Conservation (phyloP, 495 filamentous ascomycete genomes). For the Penicillium tannophilum region DNA sequence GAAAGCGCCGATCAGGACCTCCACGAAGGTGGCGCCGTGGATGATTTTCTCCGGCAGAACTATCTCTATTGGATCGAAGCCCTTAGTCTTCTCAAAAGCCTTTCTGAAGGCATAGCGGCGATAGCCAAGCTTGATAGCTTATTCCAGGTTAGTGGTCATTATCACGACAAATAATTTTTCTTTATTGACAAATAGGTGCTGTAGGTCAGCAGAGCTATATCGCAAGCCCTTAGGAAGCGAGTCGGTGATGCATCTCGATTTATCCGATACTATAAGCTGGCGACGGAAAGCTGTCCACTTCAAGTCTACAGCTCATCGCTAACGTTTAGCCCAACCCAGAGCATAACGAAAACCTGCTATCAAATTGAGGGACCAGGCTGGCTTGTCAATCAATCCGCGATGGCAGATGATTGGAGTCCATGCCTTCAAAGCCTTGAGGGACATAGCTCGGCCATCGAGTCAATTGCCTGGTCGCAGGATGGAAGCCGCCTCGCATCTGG, state of each 20-base stretch:
- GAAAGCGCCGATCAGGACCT: background rate
- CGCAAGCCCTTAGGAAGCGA: constrained; percentile 10
- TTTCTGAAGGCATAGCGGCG: constrained; percentile 24
- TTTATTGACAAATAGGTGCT: constrained; percentile 6
- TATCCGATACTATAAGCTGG: constrained; percentile 18
- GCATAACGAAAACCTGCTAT: constrained; percentile 23
- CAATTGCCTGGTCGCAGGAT: too few species aligned
- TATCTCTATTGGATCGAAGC: constrained; percentile 40
- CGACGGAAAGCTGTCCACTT: constrained; percentile 32
- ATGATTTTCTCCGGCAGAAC: constrained; percentile 5
- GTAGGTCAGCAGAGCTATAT: background rate
- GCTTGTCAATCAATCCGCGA: constrained; percentile 14
- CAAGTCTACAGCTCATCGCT: constrained; percentile 35
- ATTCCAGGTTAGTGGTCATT: constrained; percentile 10
- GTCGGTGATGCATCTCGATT: constrained; percentile 33
- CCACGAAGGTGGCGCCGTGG: background rate
- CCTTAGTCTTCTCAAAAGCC: constrained; percentile 30
- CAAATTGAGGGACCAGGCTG: constrained; percentile 18
- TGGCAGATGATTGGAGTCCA: constrained; percentile 20
- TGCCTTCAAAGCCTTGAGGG: constrained; percentile 15
- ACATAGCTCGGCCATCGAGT: background rate
- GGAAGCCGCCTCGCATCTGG: too few species aligned
- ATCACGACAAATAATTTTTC: background rate
- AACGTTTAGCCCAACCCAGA: constrained; percentile 29
- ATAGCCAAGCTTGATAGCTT: constrained; percentile 13